Percentiles rank a stretch among this genome's conserved stretches.
Evolutionary conservation across 2,329 filamentous ascomycete species (phyloP).

Genomic region (Myotisia sp.): DNA sequence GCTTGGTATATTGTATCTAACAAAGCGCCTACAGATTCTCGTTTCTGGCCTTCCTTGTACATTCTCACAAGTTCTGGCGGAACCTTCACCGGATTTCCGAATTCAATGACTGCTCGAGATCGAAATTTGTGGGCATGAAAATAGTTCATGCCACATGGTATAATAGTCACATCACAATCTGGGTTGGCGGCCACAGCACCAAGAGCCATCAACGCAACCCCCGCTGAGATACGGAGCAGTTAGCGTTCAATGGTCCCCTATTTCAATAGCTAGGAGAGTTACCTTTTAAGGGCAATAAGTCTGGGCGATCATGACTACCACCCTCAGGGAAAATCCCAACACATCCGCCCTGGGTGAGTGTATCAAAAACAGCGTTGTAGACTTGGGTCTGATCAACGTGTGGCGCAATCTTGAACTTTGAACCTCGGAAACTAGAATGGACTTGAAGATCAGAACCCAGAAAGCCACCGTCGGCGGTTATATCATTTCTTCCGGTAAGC

Average conservation of each 20-base stretch:
- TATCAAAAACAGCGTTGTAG: slow-evolving; percentile 81
- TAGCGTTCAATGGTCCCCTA: too few relatives aligned
- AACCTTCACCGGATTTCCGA: slow-evolving; percentile 77
- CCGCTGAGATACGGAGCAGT: slow-evolving; percentile 44
- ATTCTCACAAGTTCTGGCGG: slow-evolving; percentile 67
- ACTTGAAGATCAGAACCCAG: slow-evolving; percentile 41
- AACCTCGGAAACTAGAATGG: slow-evolving; percentile 52
- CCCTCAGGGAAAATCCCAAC: slow-evolving; percentile 96
- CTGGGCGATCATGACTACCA: slow-evolving; percentile 86
- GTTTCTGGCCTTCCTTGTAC: slow-evolving; percentile 67
- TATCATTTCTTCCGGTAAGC: slow-evolving; percentile 64
- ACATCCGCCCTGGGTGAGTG: slow-evolving; percentile 68
- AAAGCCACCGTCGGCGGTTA: slow-evolving; percentile 52
- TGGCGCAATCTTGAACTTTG: slow-evolving; percentile 73
- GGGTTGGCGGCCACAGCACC: slow-evolving; percentile 75
- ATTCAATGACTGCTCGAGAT: slow-evolving; percentile 88
- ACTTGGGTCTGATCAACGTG: slow-evolving; percentile 90
- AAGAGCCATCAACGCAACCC: slow-evolving; percentile 94
- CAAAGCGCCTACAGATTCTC: slow-evolving; percentile 74
- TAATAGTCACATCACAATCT: slow-evolving; percentile 79
- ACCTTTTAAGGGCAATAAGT: slow-evolving; percentile 76
- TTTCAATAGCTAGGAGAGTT: slow-evolving; percentile 12
- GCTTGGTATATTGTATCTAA: slow-evolving; percentile 77
- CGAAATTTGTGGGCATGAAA: slow-evolving; percentile 98
- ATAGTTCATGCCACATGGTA: slow-evolving; percentile 98